Evolutionary conservation across 2,329 filamentous ascomycete genomes (phyloP), one percentile per base, ranked within the genome.

Genomic region (Dryadomyces quercus-mongolicae): DNA sequence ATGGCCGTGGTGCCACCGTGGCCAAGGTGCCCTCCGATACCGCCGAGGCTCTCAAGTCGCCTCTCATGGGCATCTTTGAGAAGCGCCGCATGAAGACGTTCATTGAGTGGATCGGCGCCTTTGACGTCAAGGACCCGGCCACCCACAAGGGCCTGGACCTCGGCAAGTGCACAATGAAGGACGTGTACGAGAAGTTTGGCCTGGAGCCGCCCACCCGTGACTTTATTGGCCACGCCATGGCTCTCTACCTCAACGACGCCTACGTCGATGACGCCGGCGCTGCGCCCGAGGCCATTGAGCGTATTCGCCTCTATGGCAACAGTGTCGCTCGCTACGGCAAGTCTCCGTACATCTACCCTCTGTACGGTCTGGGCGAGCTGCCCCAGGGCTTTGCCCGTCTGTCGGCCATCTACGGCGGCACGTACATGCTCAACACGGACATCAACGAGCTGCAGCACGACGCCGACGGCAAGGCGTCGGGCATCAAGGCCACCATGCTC

Each of bases 221-320:
- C 72, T 98, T 98, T 68, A 87, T 97, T 64, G 93, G 93, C 60
- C 93, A 98, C 72, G 89, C 92, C 64, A 98, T 98, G 93, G 93
- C 93, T 56, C 83, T 98, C 51, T 97, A 91, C 75, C 82, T 86
- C 55, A 90, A 87, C 56, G 92, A 97, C 68, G 83, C 85, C 57
- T 96, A 98, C 73, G 84, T 95, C 66, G 82, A 77, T 61, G 70
- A 78, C 59, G 73, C 77, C 51, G 91, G 91, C 60, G 75, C 76
- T 65, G 89, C 91, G 47, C 83, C 86, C 62, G 90, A 95, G 68
- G 83, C 88, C 55, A 87, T 98, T 63, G 82, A 92, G 71, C 89
- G 92, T 63, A 96, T 98, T 69, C 83, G 88, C 61, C 80, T 98
- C 49, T 98, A 98, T 71, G 94, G 92, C 63, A 95, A 95, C 80